Evolutionary conservation across 2,329 filamentous ascomycete species (phyloP), one percentile per base, ranked within the genome.

Genomic region (Zalaria obscura): DNA sequence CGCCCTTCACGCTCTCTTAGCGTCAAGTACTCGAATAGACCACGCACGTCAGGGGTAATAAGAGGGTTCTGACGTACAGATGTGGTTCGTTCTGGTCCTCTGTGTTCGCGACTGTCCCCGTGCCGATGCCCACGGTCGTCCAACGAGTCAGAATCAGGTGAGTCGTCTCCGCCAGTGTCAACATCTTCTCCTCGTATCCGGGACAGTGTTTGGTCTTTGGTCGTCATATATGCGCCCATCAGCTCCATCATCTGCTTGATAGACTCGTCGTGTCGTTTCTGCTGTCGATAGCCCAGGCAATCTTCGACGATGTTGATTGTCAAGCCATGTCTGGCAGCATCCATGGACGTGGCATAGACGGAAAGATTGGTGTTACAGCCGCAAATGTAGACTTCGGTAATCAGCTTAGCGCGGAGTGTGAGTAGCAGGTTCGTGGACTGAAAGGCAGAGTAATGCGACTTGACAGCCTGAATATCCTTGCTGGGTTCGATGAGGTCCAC

Each of bases 361-460:
- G 87, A 88, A 31, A 93, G 68, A 53, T 96, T 95, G 35, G 81
- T 84, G 38, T 93, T 72, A 36, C 83, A 81, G 25, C 91, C 91
- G 54, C 84, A 93, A 25, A 96, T 75, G 60, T 83, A 95, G 8
- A 98, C 67, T 53, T 95, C 83, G 2, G 87, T 94, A 44, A 93
- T 77, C 50, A 95, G 79, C 48, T 79, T 83, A n/a, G 78, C 78
- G n/a, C 88, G 76, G 36, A 96, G 65, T n/a, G 77, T 70, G 39
- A 81, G 70, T 5, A 96, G 70, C 10, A 96, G 68, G 38, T 75
- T 72, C 0, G 80, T 84, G 5, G 75, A 76, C 40, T 78, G 75
- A 55, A 96, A 88, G 9, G 88, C 88, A 3, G 91, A 96, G 60
- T 96, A 96, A 50, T 85, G 75, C 4, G 77, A 77, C 60, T 94